Evolutionary conservation across 2,329 filamentous ascomycete genomes (phyloP), one percentile per base, ranked within the genome.

Genomic region (Zopfia rhizophila): DNA sequence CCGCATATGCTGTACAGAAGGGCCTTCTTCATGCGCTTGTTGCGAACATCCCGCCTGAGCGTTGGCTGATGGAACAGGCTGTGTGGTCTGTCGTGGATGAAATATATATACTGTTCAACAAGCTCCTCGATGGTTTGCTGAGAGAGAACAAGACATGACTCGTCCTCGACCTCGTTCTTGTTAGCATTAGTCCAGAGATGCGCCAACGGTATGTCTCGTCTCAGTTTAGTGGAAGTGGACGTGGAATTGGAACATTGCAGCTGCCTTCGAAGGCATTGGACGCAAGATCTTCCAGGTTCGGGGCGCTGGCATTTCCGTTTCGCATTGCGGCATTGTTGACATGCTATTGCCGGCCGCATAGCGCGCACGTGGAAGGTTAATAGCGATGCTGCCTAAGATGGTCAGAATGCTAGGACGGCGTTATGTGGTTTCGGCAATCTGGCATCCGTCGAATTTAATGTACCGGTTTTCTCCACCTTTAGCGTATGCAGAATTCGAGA

Each of bases 1-100:
- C 23, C 40, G n/a, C 38, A 39, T 18, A 50, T 40, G 11, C 38
- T 41, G 14, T 16, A 23, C 1, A 40, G 11, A 5, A 45, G 23
- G 14, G 27, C 17, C 19, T 45, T 40, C 5, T 35, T 28, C 7
- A 50, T 18, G 12, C 35, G 17, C 6, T 25, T 41, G 3, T 14
- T n/a, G 2, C 11, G n/a, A 21, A 33, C 14, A 1, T 30, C 41
- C 4, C 24, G 14, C 28, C 46, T 38, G 11, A 45, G 12, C 4
- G 58, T 61, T 3, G 60, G 61, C 19, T 57, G 52, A 46, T 72
- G 68, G 48, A 69, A 70, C 24, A 72, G 51, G 6, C 63, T 63
- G 48, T 70, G 68, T 8, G 67, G 65, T 41, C 67, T 58, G 24
- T 69, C 66, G 38, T 70, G 68, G 16, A 72, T 69, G 32, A 61